These are phyloP conservation scores for Ephemerocybe angulata DNA, from an alignment of 768 basidiomycete species.

Conservation along the genomic window DNA sequence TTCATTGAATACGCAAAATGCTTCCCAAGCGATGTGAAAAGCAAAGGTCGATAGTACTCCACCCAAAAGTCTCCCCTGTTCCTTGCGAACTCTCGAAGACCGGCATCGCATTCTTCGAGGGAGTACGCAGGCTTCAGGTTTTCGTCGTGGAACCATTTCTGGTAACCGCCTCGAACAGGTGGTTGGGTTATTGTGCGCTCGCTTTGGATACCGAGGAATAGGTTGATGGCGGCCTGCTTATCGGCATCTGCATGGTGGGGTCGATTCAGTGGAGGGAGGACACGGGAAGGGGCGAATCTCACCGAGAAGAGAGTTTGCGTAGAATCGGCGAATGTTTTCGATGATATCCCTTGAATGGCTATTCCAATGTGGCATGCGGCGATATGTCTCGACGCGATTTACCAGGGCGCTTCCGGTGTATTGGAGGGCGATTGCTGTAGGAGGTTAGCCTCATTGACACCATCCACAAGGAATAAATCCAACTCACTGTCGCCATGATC, in stretches of 20 bases:
- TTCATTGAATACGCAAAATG: slow-evolving; percentile 95
- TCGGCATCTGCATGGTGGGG: slow-evolving; percentile 67
- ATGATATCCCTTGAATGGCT: slow-evolving; percentile 96
- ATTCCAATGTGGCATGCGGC: slow-evolving; percentile 95
- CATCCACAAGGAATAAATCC: background rate
- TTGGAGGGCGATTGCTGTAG: slow-evolving; percentile 83
- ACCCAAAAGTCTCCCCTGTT: slow-evolving; percentile 76
- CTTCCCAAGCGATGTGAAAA: slow-evolving; percentile 82
- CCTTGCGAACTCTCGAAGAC: slow-evolving; percentile 58
- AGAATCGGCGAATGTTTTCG: slow-evolving; percentile 91
- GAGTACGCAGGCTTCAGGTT: slow-evolving; percentile 67
- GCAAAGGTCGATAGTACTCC: slow-evolving; percentile 80
- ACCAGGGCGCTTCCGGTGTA: slow-evolving; percentile 97
- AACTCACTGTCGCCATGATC: slow-evolving; percentile 90
- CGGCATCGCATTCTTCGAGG: slow-evolving; percentile 58
- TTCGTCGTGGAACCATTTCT: slow-evolving; percentile 78
- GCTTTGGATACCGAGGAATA: slow-evolving; percentile 83
- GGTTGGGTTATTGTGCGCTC: slow-evolving; percentile 48
- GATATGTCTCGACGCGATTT: slow-evolving; percentile 93
- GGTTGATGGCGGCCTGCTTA: slow-evolving; percentile 95
- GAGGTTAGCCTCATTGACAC: background rate
- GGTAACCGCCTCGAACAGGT: slow-evolving; percentile 67
- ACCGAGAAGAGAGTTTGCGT: slow-evolving; percentile 92
- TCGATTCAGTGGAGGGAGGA: background rate
- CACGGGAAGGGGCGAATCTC: slow-evolving; percentile 2